These are phyloP conservation scores for Phytophthora pluvialis DNA, from an alignment of 352 stramenopile species.

Conservation along the genomic window DNA sequence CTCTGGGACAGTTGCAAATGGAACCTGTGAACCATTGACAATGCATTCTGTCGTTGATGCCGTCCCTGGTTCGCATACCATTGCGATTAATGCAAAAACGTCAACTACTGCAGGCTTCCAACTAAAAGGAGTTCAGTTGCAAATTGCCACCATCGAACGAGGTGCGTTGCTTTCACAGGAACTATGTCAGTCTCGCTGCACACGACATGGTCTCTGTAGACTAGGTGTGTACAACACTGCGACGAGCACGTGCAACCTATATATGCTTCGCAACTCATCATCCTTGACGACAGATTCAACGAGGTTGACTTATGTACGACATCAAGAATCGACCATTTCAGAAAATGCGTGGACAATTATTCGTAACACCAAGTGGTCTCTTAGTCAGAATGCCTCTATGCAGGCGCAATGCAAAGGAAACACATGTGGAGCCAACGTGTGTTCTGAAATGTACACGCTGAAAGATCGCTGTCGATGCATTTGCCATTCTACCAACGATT, in stretches of 20 bases:
- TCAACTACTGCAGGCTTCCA: constrained; percentile 44
- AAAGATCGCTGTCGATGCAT: constrained; percentile 54
- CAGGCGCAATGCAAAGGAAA: constrained; percentile 34
- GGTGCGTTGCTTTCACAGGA: constrained; percentile 48
- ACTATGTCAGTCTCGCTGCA: constrained; percentile 45
- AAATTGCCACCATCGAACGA: constrained; percentile 46
- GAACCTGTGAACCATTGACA: constrained; percentile 47
- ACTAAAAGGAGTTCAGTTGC: constrained; percentile 41
- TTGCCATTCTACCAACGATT: constrained; percentile 42
- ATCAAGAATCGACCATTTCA: constrained; percentile 30
- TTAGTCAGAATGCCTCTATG: constrained; percentile 40
- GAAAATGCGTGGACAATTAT: constrained; percentile 55
- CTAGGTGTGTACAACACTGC: constrained; percentile 43
- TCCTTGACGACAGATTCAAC: constrained; percentile 33
- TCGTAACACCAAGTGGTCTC: constrained; percentile 42
- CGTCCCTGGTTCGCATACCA: constrained; percentile 25
- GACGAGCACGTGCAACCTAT: constrained; percentile 50
- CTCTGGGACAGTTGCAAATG: constrained; percentile 24
- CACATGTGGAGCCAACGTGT: constrained; percentile 39
- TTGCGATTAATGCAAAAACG: constrained; percentile 51
- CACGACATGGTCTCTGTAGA: constrained; percentile 52
- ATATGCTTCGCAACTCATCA: constrained; percentile 44
- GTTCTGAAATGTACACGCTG: constrained; percentile 37
- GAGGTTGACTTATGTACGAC: constrained; percentile 33
- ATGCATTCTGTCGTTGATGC: constrained; percentile 56